Conservation (phyloP, 2,329 filamentous ascomycete species). For the Nigrospora sphaerica region DNA sequence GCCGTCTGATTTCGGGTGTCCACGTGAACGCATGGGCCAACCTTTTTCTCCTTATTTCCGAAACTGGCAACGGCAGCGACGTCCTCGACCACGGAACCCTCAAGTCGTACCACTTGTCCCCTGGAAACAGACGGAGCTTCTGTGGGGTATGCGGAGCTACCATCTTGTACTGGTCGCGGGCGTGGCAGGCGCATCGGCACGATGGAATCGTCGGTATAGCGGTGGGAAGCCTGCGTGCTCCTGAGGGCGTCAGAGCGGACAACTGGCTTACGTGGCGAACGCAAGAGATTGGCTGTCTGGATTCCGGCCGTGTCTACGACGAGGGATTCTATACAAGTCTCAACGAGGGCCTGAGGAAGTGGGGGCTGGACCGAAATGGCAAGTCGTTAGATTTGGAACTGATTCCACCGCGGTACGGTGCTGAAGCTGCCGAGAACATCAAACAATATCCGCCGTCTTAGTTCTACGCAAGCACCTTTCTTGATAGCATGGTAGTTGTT, state of each 20-base stretch:
- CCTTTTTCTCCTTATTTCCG: slow-evolving; percentile 27
- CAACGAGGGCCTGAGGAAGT: slow-evolving; percentile 27
- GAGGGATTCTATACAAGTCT: slow-evolving; percentile 1
- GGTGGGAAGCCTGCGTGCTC: slow-evolving; percentile 34
- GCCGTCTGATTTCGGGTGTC: slow-evolving; percentile 32
- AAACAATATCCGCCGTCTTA: no score
- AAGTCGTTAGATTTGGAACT: slow-evolving; percentile 6
- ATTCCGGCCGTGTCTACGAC: slow-evolving; percentile 21
- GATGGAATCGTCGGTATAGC: slow-evolving; percentile 33
- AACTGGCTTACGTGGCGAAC: slow-evolving; percentile 40
- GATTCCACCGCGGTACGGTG: not conserved
- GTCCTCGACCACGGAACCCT: slow-evolving; percentile 25
- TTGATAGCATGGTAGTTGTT: no score
- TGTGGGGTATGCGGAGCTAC: slow-evolving; percentile 40
- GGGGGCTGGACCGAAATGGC: slow-evolving; percentile 28
- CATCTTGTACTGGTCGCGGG: slow-evolving; percentile 25
- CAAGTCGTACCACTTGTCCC: slow-evolving; percentile 33
- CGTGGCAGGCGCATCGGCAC: slow-evolving; percentile 18
- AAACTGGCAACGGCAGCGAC: slow-evolving; percentile 26
- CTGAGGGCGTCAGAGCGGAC: slow-evolving; percentile 34
- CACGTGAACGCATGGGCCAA: slow-evolving; percentile 36
- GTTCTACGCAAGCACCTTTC: no score
- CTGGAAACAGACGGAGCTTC: slow-evolving; percentile 32
- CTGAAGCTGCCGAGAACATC: no score
- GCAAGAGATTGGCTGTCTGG: slow-evolving; percentile 21